Evolutionary conservation across 2,329 filamentous ascomycete species (phyloP).

Genomic region (Berkeleyomyces basicola): DNA sequence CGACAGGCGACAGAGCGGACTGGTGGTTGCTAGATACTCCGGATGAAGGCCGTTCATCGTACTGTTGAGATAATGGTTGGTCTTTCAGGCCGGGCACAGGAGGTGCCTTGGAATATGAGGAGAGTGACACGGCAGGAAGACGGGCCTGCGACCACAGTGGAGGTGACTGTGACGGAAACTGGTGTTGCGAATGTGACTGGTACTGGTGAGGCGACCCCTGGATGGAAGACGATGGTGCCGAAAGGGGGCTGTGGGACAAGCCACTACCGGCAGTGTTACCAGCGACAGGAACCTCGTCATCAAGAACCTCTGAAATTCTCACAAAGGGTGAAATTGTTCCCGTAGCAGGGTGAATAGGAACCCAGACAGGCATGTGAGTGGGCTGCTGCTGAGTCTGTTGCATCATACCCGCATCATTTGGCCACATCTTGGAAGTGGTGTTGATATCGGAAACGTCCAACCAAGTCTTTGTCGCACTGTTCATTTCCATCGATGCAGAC

Average conservation of each 20-base stretch:
- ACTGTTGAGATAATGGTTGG: constrained; percentile 7
- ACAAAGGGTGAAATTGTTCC: constrained; percentile 9
- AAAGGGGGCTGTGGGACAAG: constrained; percentile 8
- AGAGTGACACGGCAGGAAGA: constrained; percentile 6
- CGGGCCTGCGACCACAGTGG: constrained; percentile 9
- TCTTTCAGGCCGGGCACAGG: neutral
- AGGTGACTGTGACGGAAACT: constrained; percentile 4
- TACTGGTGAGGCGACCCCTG: constrained; percentile 12
- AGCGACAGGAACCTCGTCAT: constrained; percentile 4
- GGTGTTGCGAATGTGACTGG: neutral
- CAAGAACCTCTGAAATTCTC: constrained; percentile 9
- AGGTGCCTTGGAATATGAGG: constrained; percentile 1
- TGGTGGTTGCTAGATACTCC: constrained; percentile 9
- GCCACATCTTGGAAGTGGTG: constrained; percentile 1
- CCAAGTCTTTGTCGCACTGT: neutral
- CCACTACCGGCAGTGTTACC: neutral
- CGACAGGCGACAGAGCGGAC: neutral
- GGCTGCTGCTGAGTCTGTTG: neutral
- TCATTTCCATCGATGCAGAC: neutral
- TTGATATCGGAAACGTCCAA: neutral
- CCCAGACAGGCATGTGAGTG: constrained; percentile 11
- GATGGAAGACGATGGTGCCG: constrained; percentile 6
- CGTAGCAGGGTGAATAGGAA: constrained; percentile 9
- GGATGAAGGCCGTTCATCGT: constrained; percentile 10
- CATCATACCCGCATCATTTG: neutral